Evolutionary conservation across 108 stramenopile genomes (phyloP), one percentile per base, ranked within the genome.

Genomic region (Phaeodactylum tricornutum): DNA sequence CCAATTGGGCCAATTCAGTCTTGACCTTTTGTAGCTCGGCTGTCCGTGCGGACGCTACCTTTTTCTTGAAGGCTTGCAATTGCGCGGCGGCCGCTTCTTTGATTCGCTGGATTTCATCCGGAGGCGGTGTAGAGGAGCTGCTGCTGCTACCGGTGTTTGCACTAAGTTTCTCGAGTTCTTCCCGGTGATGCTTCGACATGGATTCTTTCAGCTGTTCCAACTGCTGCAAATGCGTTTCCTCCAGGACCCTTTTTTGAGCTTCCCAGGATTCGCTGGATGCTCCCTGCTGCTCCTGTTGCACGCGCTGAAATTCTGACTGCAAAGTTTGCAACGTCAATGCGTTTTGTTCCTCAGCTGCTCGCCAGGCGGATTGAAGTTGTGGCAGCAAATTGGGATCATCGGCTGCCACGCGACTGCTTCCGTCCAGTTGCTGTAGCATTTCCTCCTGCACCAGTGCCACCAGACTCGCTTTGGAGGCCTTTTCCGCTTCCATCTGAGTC

Each of bases 311-410:
- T 45, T 77, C 75, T 42, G 57, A 61, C 39, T 77, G 80, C 34
- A 81, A 53, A 26, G 64, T 58, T 40, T 81, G 75, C 42, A 81
- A 36, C 11, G 43, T 58, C 44, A 81, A 42, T 43, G 55, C 58
- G 47, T 74, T 67, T 2, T 79, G 64, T 61, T 84, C 83, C 35
- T 82, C 77, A 3, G 46, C 30, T 17, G 50, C 46, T 20, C 66
- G 44, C 80, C 80, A 81, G 32, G 80, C 80, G 26, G 49, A 46
- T 56, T 75, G 80, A 7, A 75, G 57, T 36, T 66, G 61, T 41
- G 24, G 30, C 12, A 79, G 66, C 57, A 65, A 59, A 58, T 79
- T 64, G 0, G 23, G n/a, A 11, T 57, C 44, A 23, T 44, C 60
- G 0, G 57, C 62, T 15, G 38, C 58, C 20, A 43, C 53, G 15